Percentiles rank a stretch among this genome's conserved stretches.
Conservation (phyloP, 2,329 filamentous ascomycete species). For the Paraphoma sp. region DNA sequence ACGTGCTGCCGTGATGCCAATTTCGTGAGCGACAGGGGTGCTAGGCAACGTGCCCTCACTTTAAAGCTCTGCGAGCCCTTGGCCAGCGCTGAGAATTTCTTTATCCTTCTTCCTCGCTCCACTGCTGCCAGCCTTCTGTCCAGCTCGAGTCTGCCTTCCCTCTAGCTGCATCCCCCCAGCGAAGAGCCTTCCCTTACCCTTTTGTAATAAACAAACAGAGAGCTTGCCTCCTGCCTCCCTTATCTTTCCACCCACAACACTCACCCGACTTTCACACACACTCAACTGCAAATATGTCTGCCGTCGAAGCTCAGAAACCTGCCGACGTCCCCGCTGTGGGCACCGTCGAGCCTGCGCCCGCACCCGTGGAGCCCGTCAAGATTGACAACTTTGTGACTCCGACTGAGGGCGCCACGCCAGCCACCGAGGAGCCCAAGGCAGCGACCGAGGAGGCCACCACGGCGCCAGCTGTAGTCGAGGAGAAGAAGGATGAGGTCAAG, state of each 20-base stretch:
- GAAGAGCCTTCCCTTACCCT: slow-evolving; percentile 38
- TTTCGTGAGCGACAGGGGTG: slow-evolving; percentile 36
- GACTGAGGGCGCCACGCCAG: slow-evolving; percentile 46
- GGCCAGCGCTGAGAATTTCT: slow-evolving; percentile 28
- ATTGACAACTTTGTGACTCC: slow-evolving; percentile 45
- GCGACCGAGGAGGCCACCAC: slow-evolving; percentile 31
- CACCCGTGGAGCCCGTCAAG: slow-evolving; percentile 45
- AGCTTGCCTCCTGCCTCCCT: slow-evolving; percentile 31
- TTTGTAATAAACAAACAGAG: slow-evolving; percentile 43
- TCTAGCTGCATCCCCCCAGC: slow-evolving; percentile 37
- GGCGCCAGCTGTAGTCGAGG: slow-evolving; percentile 31
- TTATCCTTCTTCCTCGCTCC: slow-evolving; percentile 41
- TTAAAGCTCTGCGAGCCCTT: slow-evolving; percentile 45
- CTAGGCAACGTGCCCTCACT: slow-evolving; percentile 44
- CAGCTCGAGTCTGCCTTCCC: slow-evolving; percentile 36
- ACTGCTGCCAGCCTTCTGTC: slow-evolving; percentile 33
- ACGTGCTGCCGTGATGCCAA: slow-evolving; percentile 41
- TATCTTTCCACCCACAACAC: slow-evolving; percentile 18
- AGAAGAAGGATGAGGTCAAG: slow-evolving; percentile 50
- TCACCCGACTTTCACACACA: slow-evolving; percentile 40
- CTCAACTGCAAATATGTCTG: slow-evolving; percentile 60
- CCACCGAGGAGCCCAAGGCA: slow-evolving; percentile 51
- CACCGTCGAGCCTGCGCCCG: slow-evolving; percentile 43
- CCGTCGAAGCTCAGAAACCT: slow-evolving; percentile 76
- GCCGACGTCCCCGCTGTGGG: slow-evolving; percentile 56